Conservation (phyloP, 2,329 filamentous ascomycete genomes). For the Cladosporium sp. region DNA sequence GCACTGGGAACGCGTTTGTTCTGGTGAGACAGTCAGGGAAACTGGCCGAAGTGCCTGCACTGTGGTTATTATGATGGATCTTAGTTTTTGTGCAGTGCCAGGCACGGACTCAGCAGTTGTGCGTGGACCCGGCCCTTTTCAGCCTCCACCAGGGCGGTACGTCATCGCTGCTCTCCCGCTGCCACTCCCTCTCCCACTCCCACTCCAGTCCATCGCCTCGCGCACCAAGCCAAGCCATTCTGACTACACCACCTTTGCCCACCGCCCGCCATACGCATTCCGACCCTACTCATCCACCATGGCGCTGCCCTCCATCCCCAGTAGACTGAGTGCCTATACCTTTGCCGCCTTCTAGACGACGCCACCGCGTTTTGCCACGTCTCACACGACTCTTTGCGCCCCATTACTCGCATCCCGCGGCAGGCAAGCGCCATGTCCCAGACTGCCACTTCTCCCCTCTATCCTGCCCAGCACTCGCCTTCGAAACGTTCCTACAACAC, state of each 20-base stretch:
- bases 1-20: neutral
- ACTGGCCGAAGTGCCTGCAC: neutral
- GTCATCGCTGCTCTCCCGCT: neutral
- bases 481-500: neutral
- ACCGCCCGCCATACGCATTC: neutral
- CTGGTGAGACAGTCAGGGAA: neutral
- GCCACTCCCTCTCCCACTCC: neutral
- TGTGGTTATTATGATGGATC: too few species aligned
- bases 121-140: too few species aligned
- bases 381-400: neutral
- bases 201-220: neutral
- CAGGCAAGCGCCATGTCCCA: conserved; percentile 18
- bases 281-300: neutral
- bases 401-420: conserved; percentile 1
- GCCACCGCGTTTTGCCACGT: neutral
- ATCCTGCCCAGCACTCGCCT: conserved; percentile 7
- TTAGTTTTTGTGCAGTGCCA: neutral
- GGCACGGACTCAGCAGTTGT: neutral
- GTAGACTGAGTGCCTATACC: neutral
- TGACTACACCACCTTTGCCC: neutral
- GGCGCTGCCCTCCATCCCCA: neutral
- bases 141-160: neutral
- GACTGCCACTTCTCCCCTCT: conserved; percentile 23
- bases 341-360: neutral
- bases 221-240: neutral